phyloP scores from a whole-genome alignment of 2,329 filamentous ascomycete genomes.

The Penicillium occitanis region DNA sequence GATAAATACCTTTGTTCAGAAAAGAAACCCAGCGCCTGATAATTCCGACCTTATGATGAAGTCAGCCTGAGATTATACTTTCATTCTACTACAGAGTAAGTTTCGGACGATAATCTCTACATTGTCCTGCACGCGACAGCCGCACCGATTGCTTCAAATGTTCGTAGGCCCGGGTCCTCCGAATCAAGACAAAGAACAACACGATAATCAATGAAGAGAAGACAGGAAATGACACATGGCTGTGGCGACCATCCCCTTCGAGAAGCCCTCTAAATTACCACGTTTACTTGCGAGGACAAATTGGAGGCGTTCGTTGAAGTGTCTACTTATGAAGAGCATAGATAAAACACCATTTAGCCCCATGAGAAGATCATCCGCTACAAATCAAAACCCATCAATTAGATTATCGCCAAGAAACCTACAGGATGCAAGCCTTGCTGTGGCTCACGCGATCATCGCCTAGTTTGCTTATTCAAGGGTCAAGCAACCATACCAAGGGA shows the following conservation, averaged over 20 bases:
- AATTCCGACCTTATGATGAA: not conserved
- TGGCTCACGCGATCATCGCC: slow-evolving; percentile 10
- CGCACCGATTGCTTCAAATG: not conserved
- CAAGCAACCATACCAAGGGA: not conserved
- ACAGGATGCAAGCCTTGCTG: not conserved
- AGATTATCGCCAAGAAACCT: not conserved
- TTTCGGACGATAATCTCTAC: not conserved
- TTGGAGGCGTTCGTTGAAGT: not conserved
- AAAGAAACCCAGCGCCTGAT: not conserved
- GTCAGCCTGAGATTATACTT: not conserved
- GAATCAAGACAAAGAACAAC: not conserved
- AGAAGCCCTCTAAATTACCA: not conserved
- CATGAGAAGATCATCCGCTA: not conserved
- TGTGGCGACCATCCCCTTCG: not conserved
- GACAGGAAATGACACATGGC: not conserved
- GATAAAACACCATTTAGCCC: slow-evolving; percentile 14
- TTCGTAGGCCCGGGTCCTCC: not conserved
- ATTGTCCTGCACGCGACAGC: not conserved
- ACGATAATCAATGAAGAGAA: not conserved
- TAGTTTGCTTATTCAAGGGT: slow-evolving; percentile 1
- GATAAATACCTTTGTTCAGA: not conserved
- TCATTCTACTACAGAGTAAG: not conserved
- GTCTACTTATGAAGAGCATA: not conserved
- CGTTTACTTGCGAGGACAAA: not conserved
- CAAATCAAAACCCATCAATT: slow-evolving; percentile 5